Base-by-base conservation (phyloP, 768 basidiomycete genomes). In the Punctularia strigosozonata region DNA sequence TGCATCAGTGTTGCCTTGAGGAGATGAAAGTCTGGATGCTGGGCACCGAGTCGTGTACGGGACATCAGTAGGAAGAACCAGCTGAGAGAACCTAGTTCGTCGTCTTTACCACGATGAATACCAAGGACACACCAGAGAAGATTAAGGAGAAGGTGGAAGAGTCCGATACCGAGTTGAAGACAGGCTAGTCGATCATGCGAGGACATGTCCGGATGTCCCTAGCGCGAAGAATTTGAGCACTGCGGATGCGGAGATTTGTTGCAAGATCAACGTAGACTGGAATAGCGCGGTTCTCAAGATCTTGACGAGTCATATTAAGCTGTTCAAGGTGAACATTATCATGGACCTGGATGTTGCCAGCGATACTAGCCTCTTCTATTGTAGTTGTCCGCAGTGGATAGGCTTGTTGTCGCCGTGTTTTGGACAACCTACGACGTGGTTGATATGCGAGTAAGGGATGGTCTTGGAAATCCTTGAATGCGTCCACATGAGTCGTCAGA, bases 21-120 rank as follows among this genome's bases (percentile, higher is more conserved):
- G 0, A 59, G 52, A 20, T 64, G 56, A 20, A 60, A 64, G 37
- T 65, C 53, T 0, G 61, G 62, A 3, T 63, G 52, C 17, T 60
- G 46, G 1, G 45, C 37, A 4, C 52, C 54, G 4, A 65, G 51
- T 0, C 53, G 20, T 2, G 42, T 36, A 3, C 19, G 41, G 22
- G 61, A 52, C 0, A 66, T 45, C 2, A 61, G 6, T 0, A 43
- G 31, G 37, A 63, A 63, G 13, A 57, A 54, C 40, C 54, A 48
- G 1, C 55, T 41, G 2, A 63, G 46, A 12, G 50, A 56, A 0
- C 59, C 58, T 1, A 44, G 2, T 12, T 54, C 40, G 1, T 33
- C 26, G 3, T 48, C n/a, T 0, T 52, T 43, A 3, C 61, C 60
- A 25, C 54, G 45, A 41, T 65, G 60, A 8, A 36, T 36, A 10